Conservation (phyloP, 352 stramenopile species). For the Globisporangium parvum region DNA sequence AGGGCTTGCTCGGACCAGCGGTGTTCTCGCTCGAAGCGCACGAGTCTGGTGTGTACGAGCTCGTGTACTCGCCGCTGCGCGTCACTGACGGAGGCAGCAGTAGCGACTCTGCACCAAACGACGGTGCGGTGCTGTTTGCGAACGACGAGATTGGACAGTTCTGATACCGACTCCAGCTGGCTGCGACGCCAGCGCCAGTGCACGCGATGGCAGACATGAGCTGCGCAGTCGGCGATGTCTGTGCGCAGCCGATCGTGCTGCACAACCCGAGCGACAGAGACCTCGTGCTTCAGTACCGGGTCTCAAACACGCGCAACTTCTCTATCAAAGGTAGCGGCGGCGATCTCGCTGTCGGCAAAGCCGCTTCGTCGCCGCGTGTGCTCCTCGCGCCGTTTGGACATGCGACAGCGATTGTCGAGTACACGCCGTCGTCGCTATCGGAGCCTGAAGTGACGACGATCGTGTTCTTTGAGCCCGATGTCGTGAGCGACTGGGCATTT, state of each 20-base stretch:
- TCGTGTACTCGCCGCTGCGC: slow-evolving; percentile 88
- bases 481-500: slow-evolving; percentile 90
- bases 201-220: slow-evolving; percentile 68
- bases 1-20: slow-evolving; percentile 77
- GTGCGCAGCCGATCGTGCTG: slow-evolving; percentile 68
- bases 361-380: slow-evolving; percentile 17
- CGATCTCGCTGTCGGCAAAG: background rate
- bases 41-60: slow-evolving; percentile 81
- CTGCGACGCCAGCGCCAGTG: slow-evolving; percentile 42
- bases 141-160: slow-evolving; percentile 91
- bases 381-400: slow-evolving; percentile 65
- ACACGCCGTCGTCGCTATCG: slow-evolving; percentile 87
- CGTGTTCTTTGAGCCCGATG: slow-evolving; percentile 59
- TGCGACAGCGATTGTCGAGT: slow-evolving; percentile 70
- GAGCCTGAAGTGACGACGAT: slow-evolving; percentile 69
- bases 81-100: slow-evolving; percentile 22
- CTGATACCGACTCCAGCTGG: slow-evolving; percentile 88
- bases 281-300: slow-evolving; percentile 57
- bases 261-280: slow-evolving; percentile 87
- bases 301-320: slow-evolving; percentile 88
- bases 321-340: slow-evolving; percentile 43
- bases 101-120: slow-evolving; percentile 11
- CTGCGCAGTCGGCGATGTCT: slow-evolving; percentile 81
- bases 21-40: slow-evolving; percentile 66
- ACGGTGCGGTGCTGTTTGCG: slow-evolving; percentile 86